Evolutionary conservation across 2,329 filamentous ascomycete genomes (phyloP).

Genomic region (Teratosphaeria gauchensis): DNA sequence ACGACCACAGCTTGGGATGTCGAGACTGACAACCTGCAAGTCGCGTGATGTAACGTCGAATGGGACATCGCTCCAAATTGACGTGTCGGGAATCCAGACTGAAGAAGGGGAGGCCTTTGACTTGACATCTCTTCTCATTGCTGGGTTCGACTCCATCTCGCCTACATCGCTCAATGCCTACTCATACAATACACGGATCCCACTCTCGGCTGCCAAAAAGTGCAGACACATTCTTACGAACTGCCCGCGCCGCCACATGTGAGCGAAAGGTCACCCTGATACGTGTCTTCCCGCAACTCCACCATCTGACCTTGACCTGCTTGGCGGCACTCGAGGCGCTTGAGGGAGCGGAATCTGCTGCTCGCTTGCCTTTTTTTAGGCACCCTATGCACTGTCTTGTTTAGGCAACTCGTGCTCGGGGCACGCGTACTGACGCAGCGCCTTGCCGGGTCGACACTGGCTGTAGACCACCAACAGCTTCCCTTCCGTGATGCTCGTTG

Average conservation of each 20-base stretch:
- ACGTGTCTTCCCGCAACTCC: neutral
- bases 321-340: neutral
- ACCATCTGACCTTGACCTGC: neutral
- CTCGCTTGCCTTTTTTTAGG: neutral
- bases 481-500: neutral
- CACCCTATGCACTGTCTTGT: no score
- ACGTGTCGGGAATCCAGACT: neutral
- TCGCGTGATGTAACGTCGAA: neutral
- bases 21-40: no score
- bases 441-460: neutral
- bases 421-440: neutral
- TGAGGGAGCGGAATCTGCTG: neutral
- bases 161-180: neutral
- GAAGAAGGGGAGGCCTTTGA: neutral
- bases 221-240: neutral
- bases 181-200: neutral
- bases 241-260: neutral
- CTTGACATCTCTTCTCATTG: neutral
- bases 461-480: neutral
- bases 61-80: neutral
- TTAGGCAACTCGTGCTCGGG: neutral
- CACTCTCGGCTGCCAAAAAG: neutral
- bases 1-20: no score
- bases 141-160: neutral
- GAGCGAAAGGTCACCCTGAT: neutral